Base-by-base conservation (phyloP, 164 flowering plant genomes). In the Houttuynia cordata region DNA sequence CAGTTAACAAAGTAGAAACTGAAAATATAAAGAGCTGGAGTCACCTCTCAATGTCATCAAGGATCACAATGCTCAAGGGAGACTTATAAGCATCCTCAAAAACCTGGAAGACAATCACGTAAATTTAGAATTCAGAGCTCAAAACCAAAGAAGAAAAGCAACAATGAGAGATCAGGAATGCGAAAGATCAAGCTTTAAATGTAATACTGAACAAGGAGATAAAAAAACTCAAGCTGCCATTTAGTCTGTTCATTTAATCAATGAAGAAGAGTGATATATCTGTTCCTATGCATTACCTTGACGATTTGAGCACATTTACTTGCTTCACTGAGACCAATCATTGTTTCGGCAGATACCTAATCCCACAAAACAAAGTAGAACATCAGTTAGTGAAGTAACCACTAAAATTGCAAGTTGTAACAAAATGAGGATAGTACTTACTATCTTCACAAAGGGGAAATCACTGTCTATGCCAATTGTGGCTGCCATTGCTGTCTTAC, bases 41-140 rank as follows among this genome's bases (percentile, higher is more conserved):
- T 61, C 67, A 89, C 98, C 97, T 86, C 70, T 93, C 98, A 74
- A 93, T 86, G 79, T 86, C 96, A 78, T 93, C 97, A 70, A 90
- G 98, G 71, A 93, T 71, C 58, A 93, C 76, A 40, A 89, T 81
- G 76, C 98, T 89, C 61, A 90, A 71, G 40, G 81, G 94, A 54
- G 98, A 93, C 73, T 78, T 93, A 73, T 93, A 93, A 40, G 98
- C 98, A 82, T 93, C 98, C 79, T 90, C 98, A 72, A 93, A 93
- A 24, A 92, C 96, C 98, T 93, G 65, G n/a, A n/a, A n/a, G n/a
- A n/a, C n/a, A n/a, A n/a, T n/a, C n/a, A n/a, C n/a, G n/a, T n/a
- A n/a, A n/a, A n/a, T n/a, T n/a, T n/a, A n/a, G n/a, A n/a, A n/a
- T n/a, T n/a, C 55, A 45, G 18, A 58, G 51, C 37, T 30, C 37